Percentiles rank a stretch among this genome's conserved stretches.
Conservation (phyloP, 441 rosid species). For the Euphorbia corollata region DNA sequence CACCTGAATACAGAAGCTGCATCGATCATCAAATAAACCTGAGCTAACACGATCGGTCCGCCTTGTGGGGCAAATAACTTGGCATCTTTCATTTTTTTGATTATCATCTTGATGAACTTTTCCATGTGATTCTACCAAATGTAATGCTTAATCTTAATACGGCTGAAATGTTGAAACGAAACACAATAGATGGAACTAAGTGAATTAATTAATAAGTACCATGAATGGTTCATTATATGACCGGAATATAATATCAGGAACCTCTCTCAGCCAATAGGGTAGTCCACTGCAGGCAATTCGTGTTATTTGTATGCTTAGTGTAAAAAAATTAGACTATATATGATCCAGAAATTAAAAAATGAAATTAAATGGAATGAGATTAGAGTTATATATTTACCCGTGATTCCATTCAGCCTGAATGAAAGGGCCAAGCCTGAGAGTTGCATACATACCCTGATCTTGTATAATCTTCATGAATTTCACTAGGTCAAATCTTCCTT, state of each 20-base stretch:
- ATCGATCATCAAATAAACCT: slow-evolving; percentile 33
- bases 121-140: slow-evolving; percentile 55
- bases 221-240: slow-evolving; percentile 62
- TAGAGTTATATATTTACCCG: slow-evolving; percentile 40
- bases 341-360: neutral
- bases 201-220: slow-evolving; percentile 28
- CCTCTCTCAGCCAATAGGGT: slow-evolving; percentile 88
- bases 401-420: slow-evolving; percentile 98
- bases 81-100: slow-evolving; percentile 51
- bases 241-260: slow-evolving; percentile 64
- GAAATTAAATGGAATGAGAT: neutral
- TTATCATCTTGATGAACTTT: slow-evolving; percentile 44
- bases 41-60: slow-evolving; percentile 80
- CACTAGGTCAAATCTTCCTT: slow-evolving; percentile 67
- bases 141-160: neutral
- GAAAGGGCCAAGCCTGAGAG: slow-evolving; percentile 77
- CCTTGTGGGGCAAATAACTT: slow-evolving; percentile 79
- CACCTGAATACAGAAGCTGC: slow-evolving; percentile 39
- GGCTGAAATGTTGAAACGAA: too few species aligned
- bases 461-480: slow-evolving; percentile 57
- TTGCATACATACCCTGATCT: slow-evolving; percentile 53
- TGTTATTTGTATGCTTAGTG: too few species aligned
- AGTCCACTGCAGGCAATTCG: slow-evolving; percentile 46
- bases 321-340: neutral
- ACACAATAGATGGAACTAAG: too few species aligned